Base-by-base conservation (phyloP, 2,329 filamentous ascomycete species). In the Beauveria scarabaeidicola region DNA sequence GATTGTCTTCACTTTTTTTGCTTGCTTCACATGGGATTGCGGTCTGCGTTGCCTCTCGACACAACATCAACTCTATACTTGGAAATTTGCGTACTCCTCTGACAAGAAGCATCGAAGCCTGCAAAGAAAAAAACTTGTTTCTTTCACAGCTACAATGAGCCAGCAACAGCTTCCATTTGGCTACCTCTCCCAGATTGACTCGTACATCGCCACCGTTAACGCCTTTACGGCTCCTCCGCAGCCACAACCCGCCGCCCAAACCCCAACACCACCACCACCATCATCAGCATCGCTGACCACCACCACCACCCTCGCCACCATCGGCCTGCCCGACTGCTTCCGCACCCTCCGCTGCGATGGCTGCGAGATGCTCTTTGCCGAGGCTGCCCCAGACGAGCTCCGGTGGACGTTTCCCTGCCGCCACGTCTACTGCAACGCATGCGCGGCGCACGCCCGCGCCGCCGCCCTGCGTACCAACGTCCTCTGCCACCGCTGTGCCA, bases 301-400 rank as follows among this genome's bases (percentile, higher is more conserved):
- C 23, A 43, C 52, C 23, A 21, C 17, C 17, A 11, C 38, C 17
- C 27, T 19, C 19, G 23, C 27, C 19, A 25, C 8, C 47, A 36
- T 19, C 8, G 1, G 19, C 13, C 19, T 61, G 11, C 59, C 59
- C 2, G 53, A 56, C 53, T 61, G 59, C 53, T 52, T 52, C 53
- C 40, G 41, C 40, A 61, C 52, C 9, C 52, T 29, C 9, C 59
- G 59, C 46, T 61, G 59, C 59, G 59, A 61, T 54, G 21, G 29
- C 32, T 61, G 59, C 53, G 59, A 61, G 53, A 61, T 56, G 23
- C 53, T 61, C 53, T 61, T 61, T 13, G 36, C 21, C 46, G 59
- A 61, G 40, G 47, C 52, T 10, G 19, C 8, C 27, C 11, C 29
- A 32, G 47, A 47, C 43, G 53, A 57, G 36, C 23, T 38, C 9